These are phyloP conservation scores for Cladophialophora immunda DNA, from an alignment of 2,329 filamentous ascomycete species.

Conservation along the genomic window DNA sequence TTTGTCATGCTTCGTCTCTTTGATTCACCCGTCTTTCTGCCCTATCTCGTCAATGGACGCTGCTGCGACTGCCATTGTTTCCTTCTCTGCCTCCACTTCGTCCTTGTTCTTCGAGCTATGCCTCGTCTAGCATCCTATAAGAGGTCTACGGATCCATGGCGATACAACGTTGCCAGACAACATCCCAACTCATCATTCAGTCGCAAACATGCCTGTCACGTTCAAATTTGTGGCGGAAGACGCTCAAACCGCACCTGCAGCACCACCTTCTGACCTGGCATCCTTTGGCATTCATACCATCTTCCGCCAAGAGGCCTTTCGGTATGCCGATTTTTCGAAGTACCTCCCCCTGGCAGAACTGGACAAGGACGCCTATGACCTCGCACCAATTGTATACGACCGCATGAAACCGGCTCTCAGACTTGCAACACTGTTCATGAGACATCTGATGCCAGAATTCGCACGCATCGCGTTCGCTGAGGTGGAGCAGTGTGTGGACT, in stretches of 20 bases:
- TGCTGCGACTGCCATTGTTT: not conserved
- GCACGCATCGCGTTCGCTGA: conserved; percentile 16
- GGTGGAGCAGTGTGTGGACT: not conserved
- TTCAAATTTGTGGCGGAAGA: not conserved
- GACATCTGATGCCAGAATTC: not conserved
- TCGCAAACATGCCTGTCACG: not conserved
- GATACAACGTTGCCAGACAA: not conserved
- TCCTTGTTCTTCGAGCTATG: not conserved
- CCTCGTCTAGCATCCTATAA: not conserved
- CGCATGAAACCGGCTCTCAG: conserved; percentile 25
- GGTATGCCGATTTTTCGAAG: not conserved
- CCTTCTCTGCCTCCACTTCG: not conserved
- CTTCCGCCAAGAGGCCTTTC: conserved; percentile 14
- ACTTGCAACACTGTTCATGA: conserved; percentile 22
- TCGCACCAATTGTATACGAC: conserved; percentile 8
- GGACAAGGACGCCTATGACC: conserved; percentile 12
- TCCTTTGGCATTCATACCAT: conserved; percentile 14
- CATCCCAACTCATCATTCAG: not conserved
- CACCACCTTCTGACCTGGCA: not conserved
- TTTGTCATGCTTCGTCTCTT: not conserved
- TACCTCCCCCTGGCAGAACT: conserved; percentile 2
- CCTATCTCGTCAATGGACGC: not conserved
- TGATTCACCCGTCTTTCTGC: not conserved
- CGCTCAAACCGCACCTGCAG: not conserved
- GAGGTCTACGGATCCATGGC: not conserved